Evolutionary conservation across 192 early-diverging fungal species (phyloP), one percentile per base, ranked within the genome.

Genomic region (Backusella sp.): DNA sequence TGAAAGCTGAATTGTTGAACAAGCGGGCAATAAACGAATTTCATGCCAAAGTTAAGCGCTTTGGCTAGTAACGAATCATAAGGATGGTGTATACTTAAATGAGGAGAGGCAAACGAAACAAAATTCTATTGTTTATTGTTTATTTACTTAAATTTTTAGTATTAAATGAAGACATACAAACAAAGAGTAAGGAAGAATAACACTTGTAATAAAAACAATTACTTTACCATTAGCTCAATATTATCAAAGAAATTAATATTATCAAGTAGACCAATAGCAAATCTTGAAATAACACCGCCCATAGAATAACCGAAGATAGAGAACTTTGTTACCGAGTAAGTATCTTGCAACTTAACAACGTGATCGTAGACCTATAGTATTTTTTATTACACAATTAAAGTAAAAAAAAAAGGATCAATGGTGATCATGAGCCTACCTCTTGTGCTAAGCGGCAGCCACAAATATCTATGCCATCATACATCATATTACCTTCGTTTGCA

Each of bases 61-160:
- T 62, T 62, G 23, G 56, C 56, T 62, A 62, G 14, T 9, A 62
- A 0, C 23, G 56, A 62, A 62, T 26, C 56, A 62, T 62, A 62
- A 26, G 56, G 56, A 26, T 62, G 56, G 56, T 62, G 26, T 62
- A 62, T 28, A 28, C 56, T 28, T 28, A 62, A 62, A 14, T 62
- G 56, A 62, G 56, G 56, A 26, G 56, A 62, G 12, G 56, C 56
- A 62, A 62, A 62, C 26, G 56, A 62, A 28, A 62, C 56, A 14
- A 62, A 62, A 62, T 62, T 62, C 56, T 62, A 62, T 62, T 62
- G 28, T 62, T 28, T 12, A 28, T 62, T 53, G 17, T 53, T 62
- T 62, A 23, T 59, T 59, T 17, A 49, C 46, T 49, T 49, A n/a
- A n/a, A 49, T 49, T 49, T 32, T 59, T 62, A 62, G 56, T 62